Evolutionary conservation across 2,329 filamentous ascomycete species (phyloP), one percentile per base, ranked within the genome.

Genomic region (Ceratocystis alfenasii): DNA sequence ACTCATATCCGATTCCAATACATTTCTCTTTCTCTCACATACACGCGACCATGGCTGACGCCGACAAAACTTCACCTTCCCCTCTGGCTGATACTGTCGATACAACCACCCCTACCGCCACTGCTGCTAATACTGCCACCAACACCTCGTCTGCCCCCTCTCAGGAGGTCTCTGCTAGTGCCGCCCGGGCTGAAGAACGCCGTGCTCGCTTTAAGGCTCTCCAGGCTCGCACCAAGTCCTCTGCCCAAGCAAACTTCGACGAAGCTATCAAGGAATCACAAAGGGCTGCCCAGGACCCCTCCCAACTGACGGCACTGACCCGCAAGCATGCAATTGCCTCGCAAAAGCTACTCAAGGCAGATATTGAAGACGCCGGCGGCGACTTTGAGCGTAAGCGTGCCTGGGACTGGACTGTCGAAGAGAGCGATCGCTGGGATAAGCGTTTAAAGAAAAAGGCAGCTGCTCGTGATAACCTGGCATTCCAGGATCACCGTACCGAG

Each of bases 331-430:
- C 90, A 65, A 86, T 94, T 70, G 93, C 94, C 22, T 86, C 88
- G 5, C 90, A 96, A 75, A 99, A 97, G 73, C 84, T 99, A 0
- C 82, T 96, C 55, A 96, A 96, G 78, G 90, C 91, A 3, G 91
- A 96, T 72, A 87, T 91, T 1, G 89, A 92, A 74, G 90, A 89
- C 20, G 80, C 82, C 0, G 91, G 91, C 44, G 90, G 89, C 65
- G 94, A 97, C 75, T 99, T 97, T 73, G 94, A 99, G 80, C 89
- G 94, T 70, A 96, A 97, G 77, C 87, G 94, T 50, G 94, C 94
- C 1, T 99, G 94, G 94, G 94, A 97, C 78, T 99, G 94, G 89
- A 99, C 94, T 0, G 80, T 93, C 5, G 94, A 99, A 69, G 94
- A 99, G 77, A 89, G 86, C 71, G 94, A 96, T 77, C 85, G 83